phyloP scores from a whole-genome alignment of 352 stramenopile species.

The Pythium pectinolyticum region DNA sequence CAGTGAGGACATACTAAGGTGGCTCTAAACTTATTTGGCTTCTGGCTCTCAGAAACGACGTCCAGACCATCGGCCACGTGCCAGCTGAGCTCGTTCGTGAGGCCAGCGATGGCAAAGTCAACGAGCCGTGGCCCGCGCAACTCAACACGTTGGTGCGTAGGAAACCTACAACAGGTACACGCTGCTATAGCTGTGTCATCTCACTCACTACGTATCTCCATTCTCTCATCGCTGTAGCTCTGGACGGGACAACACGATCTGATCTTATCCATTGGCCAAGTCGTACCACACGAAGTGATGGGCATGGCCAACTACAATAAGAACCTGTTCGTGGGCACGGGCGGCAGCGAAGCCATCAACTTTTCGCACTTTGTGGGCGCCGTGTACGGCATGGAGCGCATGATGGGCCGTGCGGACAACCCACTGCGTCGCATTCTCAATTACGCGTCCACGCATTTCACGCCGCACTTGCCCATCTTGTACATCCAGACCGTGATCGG shows the following conservation, averaged over 20 bases:
- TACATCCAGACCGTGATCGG: slow-evolving; percentile 97
- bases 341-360: slow-evolving; percentile 94
- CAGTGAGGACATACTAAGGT: too few species aligned
- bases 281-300: slow-evolving; percentile 97
- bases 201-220: neutral
- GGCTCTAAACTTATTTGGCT: too few species aligned
- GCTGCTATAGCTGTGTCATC: too few species aligned
- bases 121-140: slow-evolving; percentile 95
- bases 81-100: slow-evolving; percentile 90
- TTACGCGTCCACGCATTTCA: slow-evolving; percentile 93
- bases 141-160: slow-evolving; percentile 92
- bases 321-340: slow-evolving; percentile 97
- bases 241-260: slow-evolving; percentile 93
- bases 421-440: slow-evolving; percentile 95
- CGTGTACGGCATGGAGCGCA: slow-evolving; percentile 97
- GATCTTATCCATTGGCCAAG: slow-evolving; percentile 96
- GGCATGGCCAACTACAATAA: slow-evolving; percentile 99
- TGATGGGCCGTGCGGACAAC: slow-evolving; percentile 97
- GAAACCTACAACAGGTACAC: neutral
- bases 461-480: slow-evolving; percentile 88
- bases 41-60: slow-evolving; percentile 96
- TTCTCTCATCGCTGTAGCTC: slow-evolving; percentile 37
- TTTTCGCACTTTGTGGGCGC: slow-evolving; percentile 98
- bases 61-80: slow-evolving; percentile 95
- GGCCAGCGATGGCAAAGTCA: slow-evolving; percentile 94